Conservation (phyloP, 2,329 filamentous ascomycete genomes). For the Alternaria arborescens region DNA sequence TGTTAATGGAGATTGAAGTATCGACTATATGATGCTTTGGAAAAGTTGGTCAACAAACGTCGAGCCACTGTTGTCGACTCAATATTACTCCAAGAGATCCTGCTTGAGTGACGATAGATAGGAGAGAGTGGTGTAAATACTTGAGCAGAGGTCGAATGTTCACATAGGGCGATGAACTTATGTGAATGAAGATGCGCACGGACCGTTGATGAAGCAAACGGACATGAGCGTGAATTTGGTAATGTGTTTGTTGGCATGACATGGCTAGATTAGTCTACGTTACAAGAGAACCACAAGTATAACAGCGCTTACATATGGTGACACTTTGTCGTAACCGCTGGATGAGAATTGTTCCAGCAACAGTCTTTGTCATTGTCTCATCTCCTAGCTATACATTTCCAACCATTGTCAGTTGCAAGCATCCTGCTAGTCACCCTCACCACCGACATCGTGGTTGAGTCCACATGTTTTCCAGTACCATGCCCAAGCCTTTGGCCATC, state of each 20-base stretch:
- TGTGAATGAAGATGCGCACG: not conserved
- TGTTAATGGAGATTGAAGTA: not conserved
- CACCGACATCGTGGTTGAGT: too few relatives aligned
- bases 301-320: too few relatives aligned
- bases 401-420: too few relatives aligned
- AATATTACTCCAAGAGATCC: not conserved
- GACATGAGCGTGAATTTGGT: not conserved
- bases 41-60: not conserved
- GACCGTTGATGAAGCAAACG: constrained; percentile 8
- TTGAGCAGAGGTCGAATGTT: not conserved
- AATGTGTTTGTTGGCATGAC: not conserved
- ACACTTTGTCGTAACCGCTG: too few relatives aligned
- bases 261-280: too few relatives aligned
- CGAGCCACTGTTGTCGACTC: not conserved
- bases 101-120: not conserved
- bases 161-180: not conserved
- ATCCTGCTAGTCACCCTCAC: not conserved
- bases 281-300: too few relatives aligned
- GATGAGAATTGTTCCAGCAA: too few relatives aligned
- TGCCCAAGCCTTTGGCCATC: too few relatives aligned
- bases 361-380: too few relatives aligned
- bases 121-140: not conserved
- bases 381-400: too few relatives aligned
- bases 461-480: too few relatives aligned
- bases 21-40: not conserved